Conservation (phyloP, 2,329 filamentous ascomycete species). For the Colletotrichum magnum region DNA sequence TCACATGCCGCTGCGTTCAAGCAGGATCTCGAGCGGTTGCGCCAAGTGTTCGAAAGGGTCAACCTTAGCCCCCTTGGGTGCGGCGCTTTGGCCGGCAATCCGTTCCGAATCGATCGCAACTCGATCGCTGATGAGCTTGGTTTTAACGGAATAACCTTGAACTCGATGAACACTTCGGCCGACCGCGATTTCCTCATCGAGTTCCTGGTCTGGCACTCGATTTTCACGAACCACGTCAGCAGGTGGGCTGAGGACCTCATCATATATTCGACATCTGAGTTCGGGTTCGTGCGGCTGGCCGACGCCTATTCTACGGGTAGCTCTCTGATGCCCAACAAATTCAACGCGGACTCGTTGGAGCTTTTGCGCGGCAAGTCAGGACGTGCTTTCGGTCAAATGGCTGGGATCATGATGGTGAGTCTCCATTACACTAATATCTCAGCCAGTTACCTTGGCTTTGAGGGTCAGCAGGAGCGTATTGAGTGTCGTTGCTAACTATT, state of each 20-base stretch:
- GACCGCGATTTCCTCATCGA: constrained; percentile 83
- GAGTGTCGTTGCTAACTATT: constrained; percentile 47
- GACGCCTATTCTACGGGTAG: constrained; percentile 45
- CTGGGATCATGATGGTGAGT: constrained; percentile 71
- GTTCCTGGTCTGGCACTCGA: constrained; percentile 78
- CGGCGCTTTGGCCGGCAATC: constrained; percentile 47
- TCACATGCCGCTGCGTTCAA: constrained; percentile 44
- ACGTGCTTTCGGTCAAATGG: constrained; percentile 62
- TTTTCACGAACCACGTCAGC: constrained; percentile 79
- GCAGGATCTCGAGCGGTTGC: constrained; percentile 46
- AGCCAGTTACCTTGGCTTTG: constrained; percentile 39
- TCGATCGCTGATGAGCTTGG: constrained; percentile 73
- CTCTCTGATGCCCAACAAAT: constrained; percentile 44
- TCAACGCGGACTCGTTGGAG: constrained; percentile 45
- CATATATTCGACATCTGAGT: constrained; percentile 56
- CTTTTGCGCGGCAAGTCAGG: constrained; percentile 51
- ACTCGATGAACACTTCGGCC: constrained; percentile 78
- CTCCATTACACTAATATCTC: constrained; percentile 43
- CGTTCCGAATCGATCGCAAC: constrained; percentile 49
- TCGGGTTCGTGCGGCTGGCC: constrained; percentile 44
- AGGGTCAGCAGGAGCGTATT: constrained; percentile 45
- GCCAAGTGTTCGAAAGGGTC: constrained; percentile 44
- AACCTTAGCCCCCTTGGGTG: constrained; percentile 46
- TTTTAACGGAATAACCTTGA: constrained; percentile 77
- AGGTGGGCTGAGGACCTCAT: constrained; percentile 83